Conservation (phyloP, 441 rosid species). For the Populus hybrid region DNA sequence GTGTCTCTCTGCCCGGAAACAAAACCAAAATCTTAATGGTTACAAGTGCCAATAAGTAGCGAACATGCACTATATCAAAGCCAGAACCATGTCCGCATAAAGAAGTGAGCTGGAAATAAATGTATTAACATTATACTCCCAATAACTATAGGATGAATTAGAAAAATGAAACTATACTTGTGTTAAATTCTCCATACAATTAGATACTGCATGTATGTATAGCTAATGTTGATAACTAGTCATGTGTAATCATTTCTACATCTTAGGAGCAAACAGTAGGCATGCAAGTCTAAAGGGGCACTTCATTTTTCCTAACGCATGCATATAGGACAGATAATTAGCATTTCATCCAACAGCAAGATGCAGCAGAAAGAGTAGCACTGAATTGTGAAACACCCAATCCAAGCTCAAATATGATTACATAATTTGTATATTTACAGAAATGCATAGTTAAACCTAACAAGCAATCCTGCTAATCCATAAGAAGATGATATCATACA, state of each 20-base stretch:
- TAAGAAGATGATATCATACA: neutral
- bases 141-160: neutral
- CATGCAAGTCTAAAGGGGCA: slow-evolving; percentile 1
- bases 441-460: neutral
- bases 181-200: neutral
- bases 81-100: neutral
- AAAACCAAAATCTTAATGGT: slow-evolving; percentile 10
- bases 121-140: neutral
- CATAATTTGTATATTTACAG: neutral
- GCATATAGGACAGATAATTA: neutral
- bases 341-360: neutral
- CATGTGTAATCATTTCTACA: neutral
- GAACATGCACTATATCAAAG: neutral
- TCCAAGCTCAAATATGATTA: neutral
- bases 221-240: neutral
- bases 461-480: neutral
- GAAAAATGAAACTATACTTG: neutral
- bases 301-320: slow-evolving; percentile 6
- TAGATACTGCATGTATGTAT: neutral
- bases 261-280: neutral
- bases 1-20: slow-evolving; percentile 67
- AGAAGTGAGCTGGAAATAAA: neutral
- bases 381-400: neutral
- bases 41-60: neutral
- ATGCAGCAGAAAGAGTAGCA: neutral